Conservation (phyloP, 257 asterid genomes). For the Solanum stenotomum region DNA sequence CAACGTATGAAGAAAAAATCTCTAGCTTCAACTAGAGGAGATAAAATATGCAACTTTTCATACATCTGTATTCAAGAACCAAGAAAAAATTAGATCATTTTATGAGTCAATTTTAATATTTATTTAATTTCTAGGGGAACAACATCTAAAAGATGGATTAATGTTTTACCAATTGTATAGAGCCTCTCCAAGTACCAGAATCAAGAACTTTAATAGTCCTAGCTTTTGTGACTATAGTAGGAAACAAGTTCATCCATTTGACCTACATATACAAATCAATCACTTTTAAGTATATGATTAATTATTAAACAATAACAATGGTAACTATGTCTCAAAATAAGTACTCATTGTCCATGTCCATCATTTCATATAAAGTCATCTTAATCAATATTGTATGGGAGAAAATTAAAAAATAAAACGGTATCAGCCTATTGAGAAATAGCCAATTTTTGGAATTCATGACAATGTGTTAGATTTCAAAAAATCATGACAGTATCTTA, state of each 20-base stretch:
- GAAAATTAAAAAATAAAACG: neutral
- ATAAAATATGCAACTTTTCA: conserved; percentile 48
- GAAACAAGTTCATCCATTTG: conserved; percentile 57
- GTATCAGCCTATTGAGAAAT: neutral
- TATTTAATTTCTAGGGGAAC: neutral
- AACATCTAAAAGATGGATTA: neutral
- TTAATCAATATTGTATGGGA: neutral
- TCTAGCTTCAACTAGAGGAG: conserved; percentile 72
- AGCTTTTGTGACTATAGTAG: conserved; percentile 45
- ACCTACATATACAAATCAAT: conserved; percentile 20
- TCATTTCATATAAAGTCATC: neutral
- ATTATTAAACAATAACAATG: neutral
- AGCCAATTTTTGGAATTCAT: neutral
- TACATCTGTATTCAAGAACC: conserved; percentile 39
- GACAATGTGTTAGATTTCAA: neutral
- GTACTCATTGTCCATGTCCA: neutral
- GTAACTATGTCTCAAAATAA: neutral
- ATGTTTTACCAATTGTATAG: conserved; percentile 13
- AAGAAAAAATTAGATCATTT: neutral
- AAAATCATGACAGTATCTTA: neutral
- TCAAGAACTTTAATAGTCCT: conserved; percentile 38
- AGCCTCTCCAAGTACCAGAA: conserved; percentile 32
- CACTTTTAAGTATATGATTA: neutral
- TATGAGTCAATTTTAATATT: neutral
- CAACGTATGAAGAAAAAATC: conserved; percentile 54